phyloP scores from a whole-genome alignment of 345 rosid genomes.

The Lepidium didymum region DNA sequence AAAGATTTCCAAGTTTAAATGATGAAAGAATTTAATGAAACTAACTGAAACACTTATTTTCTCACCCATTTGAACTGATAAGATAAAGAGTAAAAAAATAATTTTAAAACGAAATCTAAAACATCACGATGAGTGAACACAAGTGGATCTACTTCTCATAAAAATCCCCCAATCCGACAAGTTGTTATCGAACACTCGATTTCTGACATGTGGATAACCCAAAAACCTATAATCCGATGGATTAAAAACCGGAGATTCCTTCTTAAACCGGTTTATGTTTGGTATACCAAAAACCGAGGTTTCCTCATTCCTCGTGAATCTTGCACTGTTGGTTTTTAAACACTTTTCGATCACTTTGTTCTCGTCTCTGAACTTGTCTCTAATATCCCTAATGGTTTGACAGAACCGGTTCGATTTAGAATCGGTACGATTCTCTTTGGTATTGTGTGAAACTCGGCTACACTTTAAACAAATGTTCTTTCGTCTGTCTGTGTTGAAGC shows the following conservation, averaged over 20 bases:
- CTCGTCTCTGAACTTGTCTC: slow-evolving; percentile 71
- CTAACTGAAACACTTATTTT: not conserved
- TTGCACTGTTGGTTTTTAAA: slow-evolving; percentile 39
- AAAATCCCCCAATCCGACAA: slow-evolving; percentile 31
- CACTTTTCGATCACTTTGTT: slow-evolving; percentile 73
- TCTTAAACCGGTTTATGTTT: not conserved
- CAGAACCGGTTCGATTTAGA: slow-evolving; percentile 23
- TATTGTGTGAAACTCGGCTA: slow-evolving; percentile 37
- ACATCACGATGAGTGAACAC: slow-evolving; percentile 39
- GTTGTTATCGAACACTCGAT: slow-evolving; percentile 37
- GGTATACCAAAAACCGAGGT: slow-evolving; percentile 4
- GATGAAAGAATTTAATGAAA: not conserved
- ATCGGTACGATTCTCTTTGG: slow-evolving; percentile 17
- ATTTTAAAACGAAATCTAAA: not conserved
- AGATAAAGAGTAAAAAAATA: not conserved
- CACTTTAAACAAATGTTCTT: slow-evolving; percentile 52
- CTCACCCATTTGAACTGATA: not conserved
- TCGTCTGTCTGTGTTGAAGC: slow-evolving; percentile 52
- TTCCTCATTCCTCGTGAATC: slow-evolving; percentile 28
- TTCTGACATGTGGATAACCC: slow-evolving; percentile 80
- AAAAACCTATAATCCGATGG: slow-evolving; percentile 46
- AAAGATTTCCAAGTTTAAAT: not conserved
- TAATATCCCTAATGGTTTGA: slow-evolving; percentile 37
- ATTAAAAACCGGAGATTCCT: slow-evolving; percentile 66
- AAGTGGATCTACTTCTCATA: slow-evolving; percentile 45